Base-by-base conservation (phyloP, 1,139 yeast genomes). In the Pichia sp. region DNA sequence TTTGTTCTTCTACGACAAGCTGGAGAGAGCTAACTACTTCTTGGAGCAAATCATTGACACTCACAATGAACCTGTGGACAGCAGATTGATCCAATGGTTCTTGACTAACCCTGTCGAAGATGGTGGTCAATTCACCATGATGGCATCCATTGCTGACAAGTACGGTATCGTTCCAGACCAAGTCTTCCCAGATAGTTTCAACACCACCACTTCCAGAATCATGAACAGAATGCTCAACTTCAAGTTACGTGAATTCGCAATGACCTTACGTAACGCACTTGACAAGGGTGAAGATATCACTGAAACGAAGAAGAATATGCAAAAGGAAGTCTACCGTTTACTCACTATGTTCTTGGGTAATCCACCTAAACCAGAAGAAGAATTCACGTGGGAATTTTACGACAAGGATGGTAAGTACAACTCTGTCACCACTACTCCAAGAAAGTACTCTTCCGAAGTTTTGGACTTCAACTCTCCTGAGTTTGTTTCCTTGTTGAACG, bases 51-150 rank as follows among this genome's bases (percentile, higher is more conserved):
- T 83, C 40, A 62, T 78, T 38, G 82, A 78, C 46, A 79, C 91
- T 18, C 67, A 72, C 21, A 59, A 64, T 21, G 77, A 77, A 55
- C 76, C 69, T 19, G 69, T 79, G 38, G 87, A 77, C 44, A 76
- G 86, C 1, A 69, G 93, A 49, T 57, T 82, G 39, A 72, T 82
- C 34, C 80, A 75, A 56, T 74, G 69, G 49, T 60, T 84, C 41
- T 63, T 83, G 42, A 48, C 62, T 7, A 76, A 71, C 37, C 93
- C 94, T 11, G 74, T 77, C 33, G 59, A 71, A 38, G 94, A 84
- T 52, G 94, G 94, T 47, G 94, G 94, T 33, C 94, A 84, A 59
- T 84, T 82, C 71, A 81, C 80, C 49, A 80, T 84, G 91, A 72
- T 82, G 57, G 66, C 78, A 29, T 82, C 82, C 56, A 58, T 84